A percentile compares a stretch with the other conserved stretches of the same genome.
These are phyloP conservation scores for Periconia sp. DNA, from an alignment of 2,329 filamentous ascomycete species.

Conservation along the genomic window DNA sequence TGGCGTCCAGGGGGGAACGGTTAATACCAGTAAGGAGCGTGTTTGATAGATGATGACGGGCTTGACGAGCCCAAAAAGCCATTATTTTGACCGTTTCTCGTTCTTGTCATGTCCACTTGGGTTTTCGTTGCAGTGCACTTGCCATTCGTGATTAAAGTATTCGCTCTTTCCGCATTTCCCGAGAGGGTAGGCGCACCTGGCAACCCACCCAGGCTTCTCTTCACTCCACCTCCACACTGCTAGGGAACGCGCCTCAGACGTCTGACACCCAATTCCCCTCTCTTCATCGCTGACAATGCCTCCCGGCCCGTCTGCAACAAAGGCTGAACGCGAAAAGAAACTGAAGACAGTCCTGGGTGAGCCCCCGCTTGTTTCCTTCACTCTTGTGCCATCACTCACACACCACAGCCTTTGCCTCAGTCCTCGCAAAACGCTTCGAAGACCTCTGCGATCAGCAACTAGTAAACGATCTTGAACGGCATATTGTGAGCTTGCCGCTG, in stretches of 20 bases:
- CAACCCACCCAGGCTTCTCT: not conserved
- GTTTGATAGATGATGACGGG: no score
- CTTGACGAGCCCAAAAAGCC: no score
- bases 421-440: constrained; percentile 26
- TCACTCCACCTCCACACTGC: constrained; percentile 1
- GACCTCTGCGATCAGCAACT: constrained; percentile 20
- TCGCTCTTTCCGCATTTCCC: not conserved
- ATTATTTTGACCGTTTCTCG: no score
- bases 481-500: constrained; percentile 46
- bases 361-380: constrained; percentile 6
- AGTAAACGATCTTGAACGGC: constrained; percentile 39
- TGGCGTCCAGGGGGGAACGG: no score
- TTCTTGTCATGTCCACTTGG: no score
- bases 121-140: not conserved
- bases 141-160: not conserved
- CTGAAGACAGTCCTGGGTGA: constrained; percentile 34
- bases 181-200: not conserved
- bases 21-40: no score
- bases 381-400: constrained; percentile 9
- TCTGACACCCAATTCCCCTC: not conserved
- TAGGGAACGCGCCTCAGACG: not conserved
- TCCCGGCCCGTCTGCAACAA: constrained; percentile 19
- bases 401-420: constrained; percentile 35
- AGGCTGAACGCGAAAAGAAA: constrained; percentile 40
- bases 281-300: constrained; percentile 21